Evolutionary conservation across 1,284 basidiomycete genomes (phyloP).

Genomic region (Xerocomus cyaneibrunnescens): DNA sequence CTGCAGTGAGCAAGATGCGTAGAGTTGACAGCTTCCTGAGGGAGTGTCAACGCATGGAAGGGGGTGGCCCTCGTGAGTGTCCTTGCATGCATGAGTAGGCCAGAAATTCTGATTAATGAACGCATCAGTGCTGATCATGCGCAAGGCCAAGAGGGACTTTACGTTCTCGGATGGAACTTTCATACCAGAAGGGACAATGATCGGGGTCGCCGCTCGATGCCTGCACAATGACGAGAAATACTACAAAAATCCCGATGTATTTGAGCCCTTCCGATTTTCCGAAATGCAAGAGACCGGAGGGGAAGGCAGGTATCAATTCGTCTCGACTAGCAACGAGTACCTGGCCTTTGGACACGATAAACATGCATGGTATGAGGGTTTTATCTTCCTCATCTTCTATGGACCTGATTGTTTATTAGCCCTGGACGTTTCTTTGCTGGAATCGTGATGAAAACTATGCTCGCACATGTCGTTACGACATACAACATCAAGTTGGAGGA

Average conservation of each 20-base stretch:
- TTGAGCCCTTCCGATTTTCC: conserved; percentile 23
- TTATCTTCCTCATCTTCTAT: too few relatives aligned
- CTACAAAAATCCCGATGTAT: conserved; percentile 17
- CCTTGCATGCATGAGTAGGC: neutral
- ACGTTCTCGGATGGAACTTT: conserved; percentile 44
- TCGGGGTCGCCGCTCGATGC: conserved; percentile 25
- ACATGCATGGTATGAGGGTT: too few relatives aligned
- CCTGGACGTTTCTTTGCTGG: conserved; percentile 19
- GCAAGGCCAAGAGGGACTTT: conserved; percentile 24
- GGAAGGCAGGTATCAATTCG: conserved; percentile 18
- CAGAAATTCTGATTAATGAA: neutral
- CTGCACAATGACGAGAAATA: conserved; percentile 27
- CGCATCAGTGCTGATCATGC: neutral
- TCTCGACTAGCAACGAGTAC: conserved; percentile 7
- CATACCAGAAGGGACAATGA: conserved; percentile 38
- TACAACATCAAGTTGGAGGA: conserved; percentile 21
- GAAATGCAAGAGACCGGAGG: conserved; percentile 11
- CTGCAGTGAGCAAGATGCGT: too few relatives aligned
- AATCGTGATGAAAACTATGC: conserved; percentile 6
- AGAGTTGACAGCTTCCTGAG: neutral
- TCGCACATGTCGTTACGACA: conserved; percentile 10
- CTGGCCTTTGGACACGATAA: conserved; percentile 12
- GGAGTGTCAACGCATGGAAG: neutral
- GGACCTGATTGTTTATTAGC: neutral
- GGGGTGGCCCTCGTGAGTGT: neutral